Conservation (phyloP, 129 eudicot genomes). For the Artemisia annua region DNA sequence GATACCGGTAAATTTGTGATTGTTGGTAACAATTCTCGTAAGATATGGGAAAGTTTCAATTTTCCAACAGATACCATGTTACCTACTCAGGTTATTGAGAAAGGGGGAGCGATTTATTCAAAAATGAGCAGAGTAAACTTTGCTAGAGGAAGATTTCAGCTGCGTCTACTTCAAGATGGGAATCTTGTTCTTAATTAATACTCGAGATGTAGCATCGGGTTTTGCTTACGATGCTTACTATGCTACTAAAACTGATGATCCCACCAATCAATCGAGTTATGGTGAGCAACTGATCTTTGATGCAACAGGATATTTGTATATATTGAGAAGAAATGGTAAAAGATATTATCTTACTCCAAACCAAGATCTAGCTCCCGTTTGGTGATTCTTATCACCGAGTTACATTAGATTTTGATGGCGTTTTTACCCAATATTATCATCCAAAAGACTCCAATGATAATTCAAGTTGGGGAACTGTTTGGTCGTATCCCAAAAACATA, state of each 20-base stretch:
- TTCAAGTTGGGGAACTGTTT: slow-evolving; percentile 14
- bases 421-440: slow-evolving; percentile 42
- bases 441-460: slow-evolving; percentile 22
- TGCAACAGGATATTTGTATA: slow-evolving; percentile 32
- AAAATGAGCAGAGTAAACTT: slow-evolving; percentile 26
- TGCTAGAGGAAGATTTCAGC: slow-evolving; percentile 40
- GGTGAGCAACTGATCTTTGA: slow-evolving; percentile 36
- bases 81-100: slow-evolving; percentile 40
- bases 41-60: slow-evolving; percentile 53
- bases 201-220: neutral
- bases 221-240: slow-evolving; percentile 20
- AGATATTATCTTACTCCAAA: slow-evolving; percentile 12
- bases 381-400: slow-evolving; percentile 41
- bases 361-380: neutral
- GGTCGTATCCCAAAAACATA: slow-evolving; percentile 42
- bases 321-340: slow-evolving; percentile 31
- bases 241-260: neutral
- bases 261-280: neutral
- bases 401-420: slow-evolving; percentile 53
- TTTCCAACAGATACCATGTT: slow-evolving; percentile 53
- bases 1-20: slow-evolving; percentile 59
- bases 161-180: slow-evolving; percentile 36
- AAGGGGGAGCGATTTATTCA: slow-evolving; percentile 24
- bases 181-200: slow-evolving; percentile 48
- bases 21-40: neutral